Evolutionary conservation across 179 eudicot species (phyloP), one percentile per base, ranked within the genome.

Genomic region (Carnegiea gigantea): DNA sequence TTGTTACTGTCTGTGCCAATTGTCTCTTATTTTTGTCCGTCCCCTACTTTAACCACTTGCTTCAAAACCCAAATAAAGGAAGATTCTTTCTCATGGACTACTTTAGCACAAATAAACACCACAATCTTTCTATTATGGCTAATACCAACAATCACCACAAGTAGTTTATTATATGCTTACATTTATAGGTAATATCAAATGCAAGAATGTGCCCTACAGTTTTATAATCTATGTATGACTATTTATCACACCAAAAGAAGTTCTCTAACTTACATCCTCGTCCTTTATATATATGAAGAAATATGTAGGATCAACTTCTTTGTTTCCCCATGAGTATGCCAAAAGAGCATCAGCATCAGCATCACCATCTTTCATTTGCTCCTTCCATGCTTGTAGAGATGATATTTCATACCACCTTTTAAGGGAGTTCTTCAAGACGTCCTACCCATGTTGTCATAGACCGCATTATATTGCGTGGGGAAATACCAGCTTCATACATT

Each of bases 181-280:
- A 49, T 17, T 33, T 30, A 11, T 78, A 82, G 9, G 77, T 82
- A 0, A 43, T 60, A 12, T 82, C 85, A 30, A 82, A 82, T 9
- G 71, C 75, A 17, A 77, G 18, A 1, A 75, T 72, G 2, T 76
- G 40, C 5, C 82, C 59, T 20, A 83, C 75, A 9, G 73, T 1
- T 21, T 83, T 33, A 33, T 33, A 33, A 3, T 33, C 36, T 33
- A 33, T 33, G 36, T 2, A 33, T 33, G 36, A 33, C 73, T 14
- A 0, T n/a, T 46, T 44, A 36, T 73, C 59, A 36, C 79, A 59
- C 70, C 70, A 57, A 77, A 59, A 57, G 12, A 59, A 10, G 15
- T 57, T 77, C 0, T 57, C 70, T 18, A 38, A 12, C 36, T 2
- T 33, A 1, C 36, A 1, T 33, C 36, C 36, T 33, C 30, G 26